Evolutionary conservation across 1,284 basidiomycete species (phyloP).

Genomic region (Cryptococcus depauperatus): DNA sequence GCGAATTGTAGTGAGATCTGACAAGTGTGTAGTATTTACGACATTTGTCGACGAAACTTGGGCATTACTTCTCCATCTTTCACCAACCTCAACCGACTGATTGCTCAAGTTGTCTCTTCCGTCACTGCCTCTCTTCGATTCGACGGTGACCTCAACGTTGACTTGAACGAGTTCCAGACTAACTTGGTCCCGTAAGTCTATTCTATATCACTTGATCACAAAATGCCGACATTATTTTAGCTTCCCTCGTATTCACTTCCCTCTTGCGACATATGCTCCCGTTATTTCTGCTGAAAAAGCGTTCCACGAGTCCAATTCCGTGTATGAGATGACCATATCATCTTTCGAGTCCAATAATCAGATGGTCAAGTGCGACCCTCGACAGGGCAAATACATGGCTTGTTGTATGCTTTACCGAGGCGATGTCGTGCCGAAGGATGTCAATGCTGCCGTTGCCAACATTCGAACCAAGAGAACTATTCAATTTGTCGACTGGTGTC

Average conservation of each 20-base stretch:
- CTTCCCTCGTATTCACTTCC: slow-evolving; percentile 98
- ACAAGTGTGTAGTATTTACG: slow-evolving; percentile 63
- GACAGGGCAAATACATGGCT: slow-evolving; percentile 95
- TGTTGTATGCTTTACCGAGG: slow-evolving; percentile 86
- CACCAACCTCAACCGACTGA: slow-evolving; percentile 91
- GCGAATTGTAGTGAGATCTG: slow-evolving; percentile 24
- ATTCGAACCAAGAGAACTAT: slow-evolving; percentile 98
- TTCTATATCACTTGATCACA: no score
- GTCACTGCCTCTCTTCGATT: slow-evolving; percentile 96
- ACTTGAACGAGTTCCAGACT: slow-evolving; percentile 98
- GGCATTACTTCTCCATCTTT: slow-evolving; percentile 81
- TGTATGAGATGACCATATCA: slow-evolving; percentile 96
- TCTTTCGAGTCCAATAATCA: slow-evolving; percentile 98
- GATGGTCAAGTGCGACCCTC: slow-evolving; percentile 96
- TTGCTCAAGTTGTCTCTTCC: slow-evolving; percentile 96
- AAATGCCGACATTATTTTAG: slow-evolving; percentile 42
- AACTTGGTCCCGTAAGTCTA: slow-evolving; percentile 80
- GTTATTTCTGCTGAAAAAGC: slow-evolving; percentile 72
- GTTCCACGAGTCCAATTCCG: slow-evolving; percentile 93
- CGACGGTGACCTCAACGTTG: slow-evolving; percentile 95
- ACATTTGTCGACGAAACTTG: slow-evolving; percentile 96
- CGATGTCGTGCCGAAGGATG: slow-evolving; percentile 96
- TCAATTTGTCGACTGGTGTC: slow-evolving; percentile 94
- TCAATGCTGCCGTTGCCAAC: slow-evolving; percentile 81
- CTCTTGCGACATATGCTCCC: slow-evolving; percentile 90